These are phyloP conservation scores for Chlamydomonas sp. DNA, from an alignment of 139 green algal genomes.

Conservation along the genomic window DNA sequence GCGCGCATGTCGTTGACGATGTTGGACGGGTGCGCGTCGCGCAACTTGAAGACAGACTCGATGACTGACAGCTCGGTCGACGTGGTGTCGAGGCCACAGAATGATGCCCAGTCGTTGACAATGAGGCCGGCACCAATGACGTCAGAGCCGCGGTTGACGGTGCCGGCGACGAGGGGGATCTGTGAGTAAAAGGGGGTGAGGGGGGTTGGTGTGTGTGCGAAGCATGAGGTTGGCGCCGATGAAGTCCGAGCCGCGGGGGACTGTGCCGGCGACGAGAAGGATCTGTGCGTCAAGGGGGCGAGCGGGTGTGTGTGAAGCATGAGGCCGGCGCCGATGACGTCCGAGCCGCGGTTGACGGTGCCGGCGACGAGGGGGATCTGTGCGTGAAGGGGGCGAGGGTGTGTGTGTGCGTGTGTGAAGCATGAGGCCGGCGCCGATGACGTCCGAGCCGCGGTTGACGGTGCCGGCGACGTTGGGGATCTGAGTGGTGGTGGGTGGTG, in stretches of 20 bases:
- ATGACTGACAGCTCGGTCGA: constrained; percentile 90
- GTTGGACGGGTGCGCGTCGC: constrained; percentile 65
- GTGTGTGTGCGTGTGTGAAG: no score
- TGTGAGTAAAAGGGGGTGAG: no score
- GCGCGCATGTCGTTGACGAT: constrained; percentile 89
- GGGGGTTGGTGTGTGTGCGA: no score
- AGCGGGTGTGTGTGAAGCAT: no score
- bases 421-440: constrained; percentile 70
- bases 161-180: constrained; percentile 46
- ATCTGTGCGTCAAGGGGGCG: no score
- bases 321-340: constrained; percentile 95
- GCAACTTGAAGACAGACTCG: constrained; percentile 90
- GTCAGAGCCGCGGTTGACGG: constrained; percentile 90
- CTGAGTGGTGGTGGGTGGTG: no score
- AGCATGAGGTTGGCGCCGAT: no score
- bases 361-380: constrained; percentile 95
- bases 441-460: constrained; percentile 90
- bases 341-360: constrained; percentile 91
- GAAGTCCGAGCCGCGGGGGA: no score
- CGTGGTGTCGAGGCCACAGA: constrained; percentile 94
- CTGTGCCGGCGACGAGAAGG: no score
- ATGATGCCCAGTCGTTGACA: constrained; percentile 95
- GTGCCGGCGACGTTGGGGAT: no score
- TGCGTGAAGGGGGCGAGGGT: no score
- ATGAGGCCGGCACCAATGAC: constrained; percentile 76